These are phyloP conservation scores for Talaromyces wortmannii DNA, from an alignment of 495 filamentous ascomycete genomes.

Conservation along the genomic window DNA sequence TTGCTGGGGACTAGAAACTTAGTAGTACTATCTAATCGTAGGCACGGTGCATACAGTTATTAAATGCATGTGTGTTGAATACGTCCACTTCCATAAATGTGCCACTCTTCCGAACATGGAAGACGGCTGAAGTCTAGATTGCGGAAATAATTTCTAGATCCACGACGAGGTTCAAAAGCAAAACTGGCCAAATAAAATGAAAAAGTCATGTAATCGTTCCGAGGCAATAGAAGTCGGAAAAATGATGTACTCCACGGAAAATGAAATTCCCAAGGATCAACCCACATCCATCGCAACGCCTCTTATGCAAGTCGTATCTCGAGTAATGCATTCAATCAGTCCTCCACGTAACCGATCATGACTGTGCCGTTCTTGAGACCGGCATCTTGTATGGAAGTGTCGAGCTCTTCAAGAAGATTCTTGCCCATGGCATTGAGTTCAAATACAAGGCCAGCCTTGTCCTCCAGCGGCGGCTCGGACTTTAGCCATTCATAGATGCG, in stretches of 20 bases:
- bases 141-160: not conserved
- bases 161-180: not conserved
- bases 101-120: not conserved
- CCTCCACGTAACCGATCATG: conserved; percentile 83
- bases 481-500: conserved; percentile 97
- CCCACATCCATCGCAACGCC: conserved; percentile 1
- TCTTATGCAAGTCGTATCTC: conserved; percentile 2
- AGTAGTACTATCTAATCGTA: no score
- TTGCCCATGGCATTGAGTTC: conserved; percentile 76
- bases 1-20: no score
- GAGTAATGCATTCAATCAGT: conserved; percentile 24
- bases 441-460: conserved; percentile 72
- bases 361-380: conserved; percentile 86
- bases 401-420: conserved; percentile 71
- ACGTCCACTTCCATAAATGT: no score
- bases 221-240: not conserved
- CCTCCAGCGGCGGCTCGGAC: conserved; percentile 61
- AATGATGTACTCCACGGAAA: not conserved
- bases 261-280: not conserved
- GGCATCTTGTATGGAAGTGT: conserved; percentile 69
- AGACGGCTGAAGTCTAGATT: not conserved
- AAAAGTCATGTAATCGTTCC: not conserved
- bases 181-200: not conserved
- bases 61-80: not conserved
- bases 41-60: not conserved